Percentiles rank a stretch among this genome's conserved stretches.
phyloP scores from a whole-genome alignment of 2,329 filamentous ascomycete species.

The Cladosporium sp. region DNA sequence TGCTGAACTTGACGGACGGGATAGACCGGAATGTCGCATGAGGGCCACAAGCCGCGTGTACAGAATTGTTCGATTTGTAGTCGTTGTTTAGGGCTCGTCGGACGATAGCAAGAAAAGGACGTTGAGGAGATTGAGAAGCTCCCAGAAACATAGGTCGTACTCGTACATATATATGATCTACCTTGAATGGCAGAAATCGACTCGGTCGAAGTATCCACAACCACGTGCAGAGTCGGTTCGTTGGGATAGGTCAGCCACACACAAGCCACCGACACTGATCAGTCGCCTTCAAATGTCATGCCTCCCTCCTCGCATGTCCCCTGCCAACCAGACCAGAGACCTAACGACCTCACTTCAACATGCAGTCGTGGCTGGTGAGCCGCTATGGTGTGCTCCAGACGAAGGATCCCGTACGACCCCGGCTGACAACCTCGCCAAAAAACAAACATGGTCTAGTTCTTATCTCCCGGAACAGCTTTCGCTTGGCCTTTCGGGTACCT shows the following conservation, averaged over 20 bases:
- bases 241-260: not conserved
- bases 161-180: not conserved
- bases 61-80: too few relatives aligned
- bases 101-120: not conserved
- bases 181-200: not conserved
- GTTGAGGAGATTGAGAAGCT: not conserved
- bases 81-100: not conserved
- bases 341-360: not conserved
- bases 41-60: not conserved
- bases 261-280: not conserved
- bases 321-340: not conserved
- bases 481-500: not conserved
- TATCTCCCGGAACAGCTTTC: not conserved
- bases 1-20: not conserved
- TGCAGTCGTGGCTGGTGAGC: not conserved
- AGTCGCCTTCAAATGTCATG: not conserved
- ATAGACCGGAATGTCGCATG: not conserved
- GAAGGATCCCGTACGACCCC: not conserved
- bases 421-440: not conserved
- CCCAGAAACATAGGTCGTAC: not conserved
- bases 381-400: constrained; percentile 1
- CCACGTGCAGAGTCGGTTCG: not conserved
- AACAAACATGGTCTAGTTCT: constrained; percentile 1
- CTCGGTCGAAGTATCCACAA: not conserved
- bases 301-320: not conserved